Base-by-base conservation (phyloP, 495 filamentous ascomycete species). In the Durotheca rogersii region DNA sequence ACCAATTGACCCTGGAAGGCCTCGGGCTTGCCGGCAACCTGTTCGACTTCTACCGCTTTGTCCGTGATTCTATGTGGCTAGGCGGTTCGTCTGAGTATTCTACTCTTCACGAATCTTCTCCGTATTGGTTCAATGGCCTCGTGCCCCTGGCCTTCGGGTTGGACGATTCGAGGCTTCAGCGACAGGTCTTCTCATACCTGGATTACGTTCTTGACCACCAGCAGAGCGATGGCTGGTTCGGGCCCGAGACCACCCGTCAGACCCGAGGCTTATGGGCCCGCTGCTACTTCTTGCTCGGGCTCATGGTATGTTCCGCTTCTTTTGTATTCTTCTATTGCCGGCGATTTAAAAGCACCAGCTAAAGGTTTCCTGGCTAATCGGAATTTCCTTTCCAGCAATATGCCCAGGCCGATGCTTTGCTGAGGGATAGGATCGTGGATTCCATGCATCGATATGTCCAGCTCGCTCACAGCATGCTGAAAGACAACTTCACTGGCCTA, bases 51-150 rank as follows among this genome's bases (percentile, higher is more conserved):
- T 86, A 81, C 60, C 70, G 67, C 23, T 80, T 73, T 39, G 80
- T 85, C 3, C 65, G 62, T 1, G 53, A 85, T 47, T 77, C 72
- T 3, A 60, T 65, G 11, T 86, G 80, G 81, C 52, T 80, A 7
- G 81, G 82, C 2, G 77, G 79, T 1, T 62, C 65, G 15, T 58
- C 67, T 4, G 81, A 85, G 58, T 87, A 87, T 45, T 81, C 77
- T 33, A 61, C 60, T 5, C 67, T 85, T 2, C 72, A 83, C 46
- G 82, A 87, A 64, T 75, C 73, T 0, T 70, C 77, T 2, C 81
- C 82, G 1, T 86, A 87, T 58, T 87, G 82, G 83, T 76, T 83
- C 47, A 85, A 85, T 53, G 77, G 77, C 16, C 65, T 85, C 3
- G 83, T 87, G 2, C 81, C 83, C 9, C 70, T 85, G n/a, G 80